Evolutionary conservation across 192 early-diverging fungal species (phyloP), one percentile per base, ranked within the genome.

Genomic region (Backusella tuberculispora): DNA sequence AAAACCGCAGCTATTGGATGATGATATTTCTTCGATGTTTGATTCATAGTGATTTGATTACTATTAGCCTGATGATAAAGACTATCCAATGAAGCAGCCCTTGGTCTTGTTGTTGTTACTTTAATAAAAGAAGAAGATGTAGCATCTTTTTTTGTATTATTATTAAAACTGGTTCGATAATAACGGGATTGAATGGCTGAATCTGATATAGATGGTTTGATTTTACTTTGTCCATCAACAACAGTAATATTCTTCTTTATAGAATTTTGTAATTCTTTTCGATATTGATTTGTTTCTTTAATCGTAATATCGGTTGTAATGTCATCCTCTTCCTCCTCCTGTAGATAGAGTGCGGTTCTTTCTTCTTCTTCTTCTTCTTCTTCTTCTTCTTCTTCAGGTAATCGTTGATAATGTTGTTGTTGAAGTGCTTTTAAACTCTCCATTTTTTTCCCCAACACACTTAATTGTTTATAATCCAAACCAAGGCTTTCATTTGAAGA

Each of bases 341-440:
- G 1, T 34, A 1, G 29, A 34, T 34, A 34, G 0, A 34, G 29
- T 34, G 2, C 29, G 29, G 29, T 34, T 34, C 29, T 34, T 34
- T 34, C 29, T 34, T 34, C 2, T 34, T 3, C 9, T 10, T 60
- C 53, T 24, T 60, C 53, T n/a, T n/a, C n/a, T n/a, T n/a, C n/a
- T n/a, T n/a, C n/a, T 15, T 56, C 50, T 2, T 3, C 9, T 10
- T 60, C 53, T 24, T 60, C 53, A 53, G 19, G 50, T 10, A 21
- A 24, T n/a, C n/a, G 47, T 0, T 48, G 15, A 50, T 53, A 17
- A 10, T 66, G 69, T 50, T 75, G 69, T 24, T 70, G 72, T 12
- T 81, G 76, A 9, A 81, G 48, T 26, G 65, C 76, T 43, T 70
- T 63, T 12, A 82, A 42, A 50, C 77, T 82, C 5, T 76, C 76